A percentile compares a stretch with the other conserved stretches of the same genome.
phyloP scores from a whole-genome alignment of 345 rosid species.

The Camelina sativa region DNA sequence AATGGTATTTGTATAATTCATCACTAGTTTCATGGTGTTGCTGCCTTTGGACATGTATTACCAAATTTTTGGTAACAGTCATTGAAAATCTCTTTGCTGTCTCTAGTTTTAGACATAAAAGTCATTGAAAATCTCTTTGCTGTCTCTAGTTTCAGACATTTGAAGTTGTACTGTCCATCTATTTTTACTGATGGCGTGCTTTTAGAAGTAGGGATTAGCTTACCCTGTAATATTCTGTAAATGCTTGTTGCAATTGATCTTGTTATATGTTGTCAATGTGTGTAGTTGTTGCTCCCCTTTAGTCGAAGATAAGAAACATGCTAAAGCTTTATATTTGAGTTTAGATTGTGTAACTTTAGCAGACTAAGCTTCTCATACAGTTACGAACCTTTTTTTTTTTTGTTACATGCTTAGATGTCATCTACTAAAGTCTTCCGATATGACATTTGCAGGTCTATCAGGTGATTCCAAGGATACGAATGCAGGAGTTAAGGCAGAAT shows the following conservation, averaged over 20 bases:
- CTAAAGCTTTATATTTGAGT: neutral
- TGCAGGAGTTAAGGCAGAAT: conserved; percentile 46
- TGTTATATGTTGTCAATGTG: conserved; percentile 18
- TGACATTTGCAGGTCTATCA: conserved; percentile 54
- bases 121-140: conserved; percentile 7
- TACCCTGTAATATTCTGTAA: neutral
- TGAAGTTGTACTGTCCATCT: neutral
- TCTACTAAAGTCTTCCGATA: conserved; percentile 6
- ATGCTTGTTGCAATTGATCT: conserved; percentile 16
- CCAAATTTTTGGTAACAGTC: neutral
- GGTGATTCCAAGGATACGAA: conserved; percentile 55
- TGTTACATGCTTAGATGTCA: neutral
- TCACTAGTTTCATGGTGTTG: conserved; percentile 20
- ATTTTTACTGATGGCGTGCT: neutral
- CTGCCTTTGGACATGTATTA: conserved; percentile 20
- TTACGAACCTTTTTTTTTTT: neutral
- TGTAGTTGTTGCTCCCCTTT: conserved; percentile 9
- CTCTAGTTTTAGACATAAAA: conserved; percentile 23
- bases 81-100: conserved; percentile 5
- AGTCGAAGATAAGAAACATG: conserved; percentile 1
- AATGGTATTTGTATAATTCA: neutral
- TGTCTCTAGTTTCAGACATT: conserved; percentile 22
- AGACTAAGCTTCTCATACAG: neutral
- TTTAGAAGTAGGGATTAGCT: neutral
- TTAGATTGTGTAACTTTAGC: neutral